phyloP scores from a whole-genome alignment of 768 basidiomycete genomes.

The Guyanaporus albipodus region DNA sequence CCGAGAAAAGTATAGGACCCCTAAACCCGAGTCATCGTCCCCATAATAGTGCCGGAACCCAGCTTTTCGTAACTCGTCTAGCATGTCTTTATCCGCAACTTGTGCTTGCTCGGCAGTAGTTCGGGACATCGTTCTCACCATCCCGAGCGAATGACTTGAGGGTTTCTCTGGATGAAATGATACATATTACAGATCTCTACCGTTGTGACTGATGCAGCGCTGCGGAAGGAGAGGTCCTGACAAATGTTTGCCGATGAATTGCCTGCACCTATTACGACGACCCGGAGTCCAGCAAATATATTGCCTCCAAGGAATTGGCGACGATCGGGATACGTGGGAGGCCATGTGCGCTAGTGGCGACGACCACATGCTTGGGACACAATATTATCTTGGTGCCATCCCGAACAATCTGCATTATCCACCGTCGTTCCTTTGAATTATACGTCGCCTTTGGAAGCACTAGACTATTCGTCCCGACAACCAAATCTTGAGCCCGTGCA shows the following conservation, averaged over 20 bases:
- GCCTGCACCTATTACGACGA: not conserved
- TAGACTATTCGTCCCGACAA: conserved; percentile 7
- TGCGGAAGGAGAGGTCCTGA: conserved; percentile 5
- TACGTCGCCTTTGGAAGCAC: conserved; percentile 2
- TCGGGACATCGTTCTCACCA: not conserved
- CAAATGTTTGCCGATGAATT: conserved; percentile 3
- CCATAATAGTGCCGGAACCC: conserved; percentile 1
- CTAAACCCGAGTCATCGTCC: not conserved
- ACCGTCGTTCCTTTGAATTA: conserved; percentile 1
- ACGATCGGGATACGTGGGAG: not conserved
- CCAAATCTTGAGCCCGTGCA: conserved; percentile 1
- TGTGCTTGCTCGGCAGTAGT: not conserved
- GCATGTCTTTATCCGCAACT: conserved; percentile 1
- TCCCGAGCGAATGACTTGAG: not conserved
- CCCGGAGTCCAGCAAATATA: conserved; percentile 28
- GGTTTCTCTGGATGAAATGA: not conserved
- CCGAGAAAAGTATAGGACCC: conserved; percentile 2
- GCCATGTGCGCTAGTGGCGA: conserved; percentile 5
- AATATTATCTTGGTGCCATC: not conserved
- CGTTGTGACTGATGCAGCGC: conserved; percentile 4
- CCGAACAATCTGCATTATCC: conserved; percentile 1
- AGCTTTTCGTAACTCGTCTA: conserved; percentile 1
- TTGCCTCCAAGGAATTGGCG: conserved; percentile 9
- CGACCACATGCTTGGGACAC: conserved; percentile 1
- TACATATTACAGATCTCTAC: conserved; percentile 1